Evolutionary conservation across 2,329 filamentous ascomycete genomes (phyloP), one percentile per base, ranked within the genome.

Genomic region (Phialophora verrucosa): DNA sequence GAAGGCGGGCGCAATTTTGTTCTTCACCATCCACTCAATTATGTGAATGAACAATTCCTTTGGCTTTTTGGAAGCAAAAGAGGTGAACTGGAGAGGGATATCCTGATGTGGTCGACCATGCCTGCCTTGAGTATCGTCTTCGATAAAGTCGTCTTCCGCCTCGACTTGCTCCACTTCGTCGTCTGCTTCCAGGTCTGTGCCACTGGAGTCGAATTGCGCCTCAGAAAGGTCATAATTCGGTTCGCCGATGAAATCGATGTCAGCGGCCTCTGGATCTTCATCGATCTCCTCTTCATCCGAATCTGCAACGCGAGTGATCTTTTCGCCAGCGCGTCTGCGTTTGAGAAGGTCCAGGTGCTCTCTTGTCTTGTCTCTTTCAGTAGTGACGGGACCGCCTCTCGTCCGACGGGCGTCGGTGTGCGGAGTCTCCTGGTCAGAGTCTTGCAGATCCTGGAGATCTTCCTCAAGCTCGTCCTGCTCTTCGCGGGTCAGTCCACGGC

Each of bases 11-110:
- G 93, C 90, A 59, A 95, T 83, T 71, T 90, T 89, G 74, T 90
- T 91, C 73, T 92, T 90, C 2, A 94, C 88, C 78, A 93, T 89
- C 91, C 91, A 94, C 74, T 92, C 90, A 1, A 94, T 82, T 0
- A 87, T 89, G 72, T 89, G 87, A 56, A 85, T 86, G 79, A 94
- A 94, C 58, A 93, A 86, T 47, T 91, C 88, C 69, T 88, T 88
- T 0, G 89, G 80, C 59, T 90, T 90, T 71, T 88, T 88, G 68
- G 88, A 87, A 0, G 87, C 84, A 64, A 90, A 84, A 3, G 83
- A 78, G 0, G 88, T 91, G 75, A 92, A 92, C 71, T 90, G 81
- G 0, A 93, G 80, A 0, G 91, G 91, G 1, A 92, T 86, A 3
- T 82, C 81, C 11, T 81, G 75, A 10, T 83, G 78, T 1, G 85